Evolutionary conservation across 768 basidiomycete species (phyloP).

Genomic region (Tricholoma flavovirens): DNA sequence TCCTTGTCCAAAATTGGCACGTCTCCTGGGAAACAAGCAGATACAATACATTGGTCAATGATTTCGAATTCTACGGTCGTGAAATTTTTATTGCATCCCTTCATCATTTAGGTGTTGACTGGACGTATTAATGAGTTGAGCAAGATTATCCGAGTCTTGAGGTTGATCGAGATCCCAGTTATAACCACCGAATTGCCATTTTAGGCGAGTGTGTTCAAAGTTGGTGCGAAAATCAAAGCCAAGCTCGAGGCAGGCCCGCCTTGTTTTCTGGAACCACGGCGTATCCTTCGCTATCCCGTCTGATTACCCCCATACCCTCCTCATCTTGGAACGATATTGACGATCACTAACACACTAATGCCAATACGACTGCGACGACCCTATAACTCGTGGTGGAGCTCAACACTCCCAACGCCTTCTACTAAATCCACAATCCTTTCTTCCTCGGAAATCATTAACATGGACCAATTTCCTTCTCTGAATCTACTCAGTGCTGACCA

Average conservation of each 20-base stretch:
- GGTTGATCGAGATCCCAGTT: background rate
- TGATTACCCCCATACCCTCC: conserved; percentile 14
- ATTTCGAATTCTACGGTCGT: no score
- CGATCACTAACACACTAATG: conserved; percentile 3
- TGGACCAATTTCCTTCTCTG: background rate
- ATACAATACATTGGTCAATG: no score
- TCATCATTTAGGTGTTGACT: no score
- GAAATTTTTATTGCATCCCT: no score
- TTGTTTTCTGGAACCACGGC: conserved; percentile 5
- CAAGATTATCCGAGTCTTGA: no score
- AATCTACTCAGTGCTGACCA: background rate
- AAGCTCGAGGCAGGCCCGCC: conserved; percentile 2
- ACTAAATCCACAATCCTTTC: background rate
- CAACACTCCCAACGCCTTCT: background rate
- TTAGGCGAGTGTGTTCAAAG: conserved; percentile 8
- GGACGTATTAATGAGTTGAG: no score
- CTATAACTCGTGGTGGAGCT: conserved; percentile 9
- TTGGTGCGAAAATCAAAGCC: background rate
- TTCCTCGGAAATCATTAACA: background rate
- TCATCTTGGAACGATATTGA: conserved; percentile 12
- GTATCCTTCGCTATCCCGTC: background rate
- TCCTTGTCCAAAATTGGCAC: no score
- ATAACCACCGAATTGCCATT: conserved; percentile 6
- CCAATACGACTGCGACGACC: conserved; percentile 15
- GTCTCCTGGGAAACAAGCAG: no score